A percentile compares a stretch with the other conserved stretches of the same genome.
These are phyloP conservation scores for Metschnikowia anglica DNA, from an alignment of 805 yeast species.

Conservation along the genomic window DNA sequence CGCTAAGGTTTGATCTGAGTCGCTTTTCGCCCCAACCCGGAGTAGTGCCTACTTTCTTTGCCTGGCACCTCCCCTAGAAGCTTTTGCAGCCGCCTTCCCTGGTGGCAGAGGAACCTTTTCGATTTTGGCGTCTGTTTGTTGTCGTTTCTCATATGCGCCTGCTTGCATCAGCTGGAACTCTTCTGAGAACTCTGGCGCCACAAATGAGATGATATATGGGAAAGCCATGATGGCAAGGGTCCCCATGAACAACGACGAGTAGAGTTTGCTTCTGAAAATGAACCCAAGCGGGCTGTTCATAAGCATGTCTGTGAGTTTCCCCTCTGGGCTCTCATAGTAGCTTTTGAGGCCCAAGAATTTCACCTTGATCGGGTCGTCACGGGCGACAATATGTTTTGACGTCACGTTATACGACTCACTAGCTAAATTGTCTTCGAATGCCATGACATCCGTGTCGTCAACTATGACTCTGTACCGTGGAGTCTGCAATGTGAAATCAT, in stretches of 20 bases:
- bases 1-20: slow-evolving; percentile 14
- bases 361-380: slow-evolving; percentile 24
- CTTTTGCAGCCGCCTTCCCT: not conserved
- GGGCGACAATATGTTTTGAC: slow-evolving; percentile 17
- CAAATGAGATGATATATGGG: slow-evolving; percentile 31
- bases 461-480: slow-evolving; percentile 30
- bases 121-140: not conserved
- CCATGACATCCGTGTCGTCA: slow-evolving; percentile 23
- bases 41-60: not conserved
- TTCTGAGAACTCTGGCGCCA: slow-evolving; percentile 41
- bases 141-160: not conserved
- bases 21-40: not conserved
- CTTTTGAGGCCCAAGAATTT: slow-evolving; percentile 25
- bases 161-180: slow-evolving; percentile 25
- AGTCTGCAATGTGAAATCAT: slow-evolving; percentile 33
- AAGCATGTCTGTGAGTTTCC: slow-evolving; percentile 33
- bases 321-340: slow-evolving; percentile 35
- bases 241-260: slow-evolving; percentile 34
- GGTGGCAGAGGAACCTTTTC: not conserved
- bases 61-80: not conserved
- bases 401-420: slow-evolving; percentile 20
- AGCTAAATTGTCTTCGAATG: slow-evolving; percentile 25
- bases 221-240: slow-evolving; percentile 30
- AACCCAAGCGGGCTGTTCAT: slow-evolving; percentile 43
- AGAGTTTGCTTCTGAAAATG: slow-evolving; percentile 36